Evolutionary conservation across 83 land plant genomes (phyloP), one percentile per base, ranked within the genome.

Genomic region (Picea abies): DNA sequence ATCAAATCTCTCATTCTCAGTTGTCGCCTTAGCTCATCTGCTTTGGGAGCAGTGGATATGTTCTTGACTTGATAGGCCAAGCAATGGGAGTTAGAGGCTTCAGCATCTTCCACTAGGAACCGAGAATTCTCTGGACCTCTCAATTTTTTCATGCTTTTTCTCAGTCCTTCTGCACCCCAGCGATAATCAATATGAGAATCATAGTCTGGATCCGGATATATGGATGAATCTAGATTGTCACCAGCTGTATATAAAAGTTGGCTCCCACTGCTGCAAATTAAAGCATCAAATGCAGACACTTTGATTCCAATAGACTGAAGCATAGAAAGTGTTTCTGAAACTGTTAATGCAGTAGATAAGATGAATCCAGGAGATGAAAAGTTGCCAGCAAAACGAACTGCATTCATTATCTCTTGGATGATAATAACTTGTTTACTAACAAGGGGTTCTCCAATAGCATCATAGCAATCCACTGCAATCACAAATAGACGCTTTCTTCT

Each of bases 221-320:
- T 58, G 29, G 52, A 70, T 29, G 66, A 47, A 78, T 56, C 83
- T 52, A 79, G 82, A n/a, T 35, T 72, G 15, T 84, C 83, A 69
- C 81, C 65, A 23, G 60, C 29, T 0, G 85, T 82, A 83, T 82
- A 86, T 67, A 29, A 81, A 12, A 76, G 76, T 81, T 88, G 76
- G 22, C 87, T 88, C 26, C 78, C 87, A 83, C 97, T 95, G 49
- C 89, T 86, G 60, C 97, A 95, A 15, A 93, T 84, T 58, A 95
- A 69, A n/a, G 95, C 97, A 86, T 93, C 96, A 80, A 93, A 90
- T n/a, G 90, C 86, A 63, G 85, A 85, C 44, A 84, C 9, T 22
- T 82, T 81, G 17, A 95, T 84, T 26, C 82, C 77, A 52, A 83
- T 85, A 0, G 22, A 52, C 60, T 60, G 78, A 64, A 93, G 66